Evolutionary conservation across 805 yeast genomes (phyloP).

Genomic region (Candida corydali): DNA sequence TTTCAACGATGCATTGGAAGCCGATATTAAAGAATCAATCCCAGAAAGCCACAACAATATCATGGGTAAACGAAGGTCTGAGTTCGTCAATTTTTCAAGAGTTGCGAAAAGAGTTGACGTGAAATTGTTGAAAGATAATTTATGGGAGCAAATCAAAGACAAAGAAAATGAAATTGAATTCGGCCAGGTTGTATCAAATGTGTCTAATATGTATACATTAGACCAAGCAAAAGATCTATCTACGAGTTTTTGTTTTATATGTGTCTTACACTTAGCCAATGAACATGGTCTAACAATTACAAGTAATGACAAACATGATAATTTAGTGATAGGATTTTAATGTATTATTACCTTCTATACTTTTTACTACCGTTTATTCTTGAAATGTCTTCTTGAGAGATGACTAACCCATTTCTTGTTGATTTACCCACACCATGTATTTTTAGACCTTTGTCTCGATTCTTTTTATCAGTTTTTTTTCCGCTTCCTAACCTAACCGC

Average conservation of each 20-base stretch:
- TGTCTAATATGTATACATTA: constrained; percentile 29
- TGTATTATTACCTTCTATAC: constrained; percentile 5
- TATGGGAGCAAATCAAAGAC: constrained; percentile 32
- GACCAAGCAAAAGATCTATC: constrained; percentile 41
- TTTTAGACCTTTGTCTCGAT: constrained; percentile 74
- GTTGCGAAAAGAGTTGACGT: constrained; percentile 42
- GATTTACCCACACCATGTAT: constrained; percentile 72
- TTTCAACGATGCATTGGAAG: constrained; percentile 38
- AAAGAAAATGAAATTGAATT: constrained; percentile 18
- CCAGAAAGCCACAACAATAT: constrained; percentile 9
- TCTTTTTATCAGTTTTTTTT: constrained; percentile 30
- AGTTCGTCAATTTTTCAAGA: constrained; percentile 38
- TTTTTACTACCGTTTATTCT: constrained; percentile 22
- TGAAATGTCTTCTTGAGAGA: constrained; percentile 65
- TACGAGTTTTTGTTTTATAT: constrained; percentile 44
- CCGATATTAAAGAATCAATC: constrained; percentile 6
- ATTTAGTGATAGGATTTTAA: constrained; percentile 24
- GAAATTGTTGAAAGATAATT: constrained; percentile 35
- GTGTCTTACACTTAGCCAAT: constrained; percentile 41
- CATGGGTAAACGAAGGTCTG: constrained; percentile 26
- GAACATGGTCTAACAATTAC: constrained; percentile 36
- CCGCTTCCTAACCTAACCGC: constrained; percentile 51
- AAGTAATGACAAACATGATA: constrained; percentile 30
- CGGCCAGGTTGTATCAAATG: constrained; percentile 29
- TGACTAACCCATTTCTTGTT: constrained; percentile 73